These are phyloP conservation scores for Emmonsia crescens DNA, from an alignment of 2,329 filamentous ascomycete species.

Conservation along the genomic window DNA sequence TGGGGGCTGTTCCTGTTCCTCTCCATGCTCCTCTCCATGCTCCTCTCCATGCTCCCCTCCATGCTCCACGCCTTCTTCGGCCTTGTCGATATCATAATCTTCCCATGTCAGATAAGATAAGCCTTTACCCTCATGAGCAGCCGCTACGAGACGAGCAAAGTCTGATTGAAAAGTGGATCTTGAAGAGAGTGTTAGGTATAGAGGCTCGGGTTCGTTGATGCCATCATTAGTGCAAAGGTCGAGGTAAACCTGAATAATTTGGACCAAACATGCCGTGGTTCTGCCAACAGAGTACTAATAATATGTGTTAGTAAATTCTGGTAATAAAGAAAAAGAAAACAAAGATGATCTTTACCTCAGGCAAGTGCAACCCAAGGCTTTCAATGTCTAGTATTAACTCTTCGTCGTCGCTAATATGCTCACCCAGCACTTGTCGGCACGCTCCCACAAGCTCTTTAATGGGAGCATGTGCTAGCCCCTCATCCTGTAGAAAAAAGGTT, in stretches of 20 bases:
- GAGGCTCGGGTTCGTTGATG: constrained; percentile 40
- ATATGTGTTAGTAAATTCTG: constrained; percentile 18
- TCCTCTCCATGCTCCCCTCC: constrained; percentile 11
- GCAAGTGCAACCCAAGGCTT: constrained; percentile 44
- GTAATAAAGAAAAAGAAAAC: neutral
- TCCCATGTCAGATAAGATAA: constrained; percentile 32
- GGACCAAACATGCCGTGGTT: constrained; percentile 41
- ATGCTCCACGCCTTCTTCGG: constrained; percentile 5
- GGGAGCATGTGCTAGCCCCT: constrained; percentile 41
- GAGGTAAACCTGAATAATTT: constrained; percentile 50
- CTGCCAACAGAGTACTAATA: constrained; percentile 40
- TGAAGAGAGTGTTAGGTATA: constrained; percentile 48
- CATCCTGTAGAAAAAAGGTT: constrained; percentile 47
- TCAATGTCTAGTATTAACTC: constrained; percentile 48
- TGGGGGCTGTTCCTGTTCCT: neutral
- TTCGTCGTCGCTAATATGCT: constrained; percentile 46
- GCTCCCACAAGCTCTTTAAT: constrained; percentile 47
- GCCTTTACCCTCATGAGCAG: constrained; percentile 47
- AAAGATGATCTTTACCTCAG: constrained; percentile 40
- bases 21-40: neutral
- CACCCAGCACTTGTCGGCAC: constrained; percentile 44
- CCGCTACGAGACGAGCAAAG: constrained; percentile 41
- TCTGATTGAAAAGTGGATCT: constrained; percentile 45
- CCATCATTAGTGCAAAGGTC: constrained; percentile 50
- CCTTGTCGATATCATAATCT: constrained; percentile 13